These are phyloP conservation scores for Cenchrus americanus DNA, from an alignment of 176 grass and related monocot genomes.

Conservation along the genomic window DNA sequence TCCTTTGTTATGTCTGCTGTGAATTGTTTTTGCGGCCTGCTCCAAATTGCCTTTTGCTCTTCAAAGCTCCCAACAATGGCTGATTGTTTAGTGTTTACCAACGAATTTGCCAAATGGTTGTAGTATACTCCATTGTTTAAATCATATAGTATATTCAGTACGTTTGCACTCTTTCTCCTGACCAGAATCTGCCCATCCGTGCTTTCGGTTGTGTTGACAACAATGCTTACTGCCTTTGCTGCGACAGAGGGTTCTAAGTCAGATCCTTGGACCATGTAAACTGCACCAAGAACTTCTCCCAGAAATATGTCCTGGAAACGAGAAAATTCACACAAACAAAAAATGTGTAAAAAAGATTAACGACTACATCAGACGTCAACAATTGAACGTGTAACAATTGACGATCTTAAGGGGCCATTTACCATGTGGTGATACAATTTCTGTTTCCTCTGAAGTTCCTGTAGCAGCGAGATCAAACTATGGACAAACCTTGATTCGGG, in stretches of 20 bases:
- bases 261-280: conserved; percentile 57
- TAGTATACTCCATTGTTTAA: conserved; percentile 54
- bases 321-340: background rate
- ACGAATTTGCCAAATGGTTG: conserved; percentile 49
- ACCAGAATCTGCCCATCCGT: conserved; percentile 54
- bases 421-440: conserved; percentile 77
- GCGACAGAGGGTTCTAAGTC: conserved; percentile 41
- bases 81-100: conserved; percentile 53
- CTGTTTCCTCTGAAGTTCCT: conserved; percentile 54
- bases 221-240: conserved; percentile 35
- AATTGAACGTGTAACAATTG: background rate
- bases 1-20: background rate
- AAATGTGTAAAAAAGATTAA: background rate
- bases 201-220: conserved; percentile 36
- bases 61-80: conserved; percentile 69
- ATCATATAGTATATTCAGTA: conserved; percentile 46
- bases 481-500: conserved; percentile 68
- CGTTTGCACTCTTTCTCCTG: conserved; percentile 38
- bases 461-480: conserved; percentile 56
- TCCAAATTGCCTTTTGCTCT: conserved; percentile 68
- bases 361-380: background rate
- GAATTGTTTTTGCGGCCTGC: conserved; percentile 22
- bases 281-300: conserved; percentile 70
- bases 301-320: conserved; percentile 63
- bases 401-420: background rate